Base-by-base conservation (phyloP, 495 filamentous ascomycete species). In the Neurospora tetraspora region DNA sequence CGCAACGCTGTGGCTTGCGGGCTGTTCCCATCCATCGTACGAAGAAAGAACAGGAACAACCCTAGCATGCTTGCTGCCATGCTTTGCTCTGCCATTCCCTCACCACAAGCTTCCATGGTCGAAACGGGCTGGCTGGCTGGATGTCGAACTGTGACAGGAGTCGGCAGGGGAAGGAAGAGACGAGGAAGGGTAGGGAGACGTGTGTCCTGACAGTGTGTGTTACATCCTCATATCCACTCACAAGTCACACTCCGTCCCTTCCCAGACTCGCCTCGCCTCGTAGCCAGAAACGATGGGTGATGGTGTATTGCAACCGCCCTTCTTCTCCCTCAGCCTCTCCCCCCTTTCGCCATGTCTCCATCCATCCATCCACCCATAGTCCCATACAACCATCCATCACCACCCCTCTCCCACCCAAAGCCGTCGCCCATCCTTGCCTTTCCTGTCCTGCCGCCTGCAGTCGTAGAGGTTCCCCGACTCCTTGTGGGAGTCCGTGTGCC, bases 311-410 rank as follows among this genome's bases (percentile, higher is more conserved):
- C 53, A 65, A 65, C 53, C 14, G 7, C 27, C 14, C 53, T 65
- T 65, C 53, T 65, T 65, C 53, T 65, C 53, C 59, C 40, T 42
- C 40, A 31, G 8, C 39, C 69, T 23, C 18, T 27, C 12, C 34
- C 34, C 31, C 71, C 5, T 36, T 31, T 27, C 65, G 8, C 53
- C 31, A 36, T 38, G 12, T 69, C 71, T 68, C 59, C 61, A 34
- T 69, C 65, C 47, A 31, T 42, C 53, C 71, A 40, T 23, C 42
- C 38, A 39, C 23, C 16, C 71, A 45, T 12, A 34, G 36, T 68
- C 45, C 69, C 71, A 70, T 59, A 71, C 74, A 72, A 38, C 76
- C 72, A 74, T 71, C 59, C 23, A 61, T 61, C 53, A 65, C 14
- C 53, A 65, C 53, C 53, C 53, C 53, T 61, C 53, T 34, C 53